These are phyloP conservation scores for Alternaria consortialis DNA, from an alignment of 2,329 filamentous ascomycete genomes.

Conservation along the genomic window DNA sequence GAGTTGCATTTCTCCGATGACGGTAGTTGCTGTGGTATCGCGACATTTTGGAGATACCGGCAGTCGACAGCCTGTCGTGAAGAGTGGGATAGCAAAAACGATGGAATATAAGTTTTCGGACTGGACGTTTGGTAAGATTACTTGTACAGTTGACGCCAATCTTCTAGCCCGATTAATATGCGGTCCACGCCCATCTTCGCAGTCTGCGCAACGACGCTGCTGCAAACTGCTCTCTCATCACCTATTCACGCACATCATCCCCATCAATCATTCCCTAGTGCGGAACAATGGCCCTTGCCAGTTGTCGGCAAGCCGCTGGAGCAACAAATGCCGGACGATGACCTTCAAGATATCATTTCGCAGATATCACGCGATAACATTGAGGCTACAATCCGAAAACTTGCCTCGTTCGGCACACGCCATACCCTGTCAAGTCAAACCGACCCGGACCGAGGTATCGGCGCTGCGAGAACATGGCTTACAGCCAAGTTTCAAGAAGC, in stretches of 20 bases:
- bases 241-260: constrained; percentile 24
- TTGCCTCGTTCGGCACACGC: constrained; percentile 63
- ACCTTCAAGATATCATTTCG: constrained; percentile 48
- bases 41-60: constrained; percentile 20
- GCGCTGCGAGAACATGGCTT: constrained; percentile 65
- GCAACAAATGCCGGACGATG: constrained; percentile 51
- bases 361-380: constrained; percentile 55
- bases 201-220: constrained; percentile 13
- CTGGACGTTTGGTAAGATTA: background rate
- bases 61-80: constrained; percentile 6
- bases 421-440: constrained; percentile 63
- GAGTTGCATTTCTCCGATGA: constrained; percentile 14
- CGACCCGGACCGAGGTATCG: constrained; percentile 60
- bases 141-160: background rate
- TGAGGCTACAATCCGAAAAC: constrained; percentile 59
- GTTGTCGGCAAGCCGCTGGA: constrained; percentile 40
- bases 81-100: constrained; percentile 17
- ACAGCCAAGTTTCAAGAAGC: constrained; percentile 56
- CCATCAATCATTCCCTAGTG: constrained; percentile 22
- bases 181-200: constrained; percentile 14
- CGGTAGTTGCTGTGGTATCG: constrained; percentile 13
- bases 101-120: background rate
- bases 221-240: constrained; percentile 18
- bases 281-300: constrained; percentile 49
- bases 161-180: constrained; percentile 14